Conservation (phyloP, 139 green algal species). For the Micractinium conductrix region DNA sequence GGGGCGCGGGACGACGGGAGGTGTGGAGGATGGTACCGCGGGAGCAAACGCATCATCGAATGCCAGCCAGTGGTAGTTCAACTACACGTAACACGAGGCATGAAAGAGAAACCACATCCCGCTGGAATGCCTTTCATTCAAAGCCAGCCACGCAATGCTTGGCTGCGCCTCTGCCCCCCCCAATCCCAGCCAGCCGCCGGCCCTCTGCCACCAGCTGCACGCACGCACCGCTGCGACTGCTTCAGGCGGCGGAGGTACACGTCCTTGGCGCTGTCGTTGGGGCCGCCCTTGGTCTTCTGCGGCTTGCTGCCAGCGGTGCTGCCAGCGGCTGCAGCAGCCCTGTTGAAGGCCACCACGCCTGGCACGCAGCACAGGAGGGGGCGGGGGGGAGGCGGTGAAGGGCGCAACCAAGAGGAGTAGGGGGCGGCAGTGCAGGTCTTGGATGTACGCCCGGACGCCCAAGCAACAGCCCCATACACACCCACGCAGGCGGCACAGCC, state of each 20-base stretch:
- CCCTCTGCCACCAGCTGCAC: not conserved
- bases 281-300: too few relatives aligned
- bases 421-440: too few relatives aligned
- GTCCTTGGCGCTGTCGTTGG: slow-evolving; percentile 12
- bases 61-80: too few relatives aligned
- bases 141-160: too few relatives aligned
- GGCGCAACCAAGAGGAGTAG: not conserved
- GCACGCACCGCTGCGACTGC: slow-evolving; percentile 17
- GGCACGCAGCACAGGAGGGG: not conserved
- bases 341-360: slow-evolving; percentile 23
- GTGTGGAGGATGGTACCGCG: too few relatives aligned
- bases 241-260: slow-evolving; percentile 3
- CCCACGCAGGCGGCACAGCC: not conserved
- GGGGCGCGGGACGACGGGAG: not conserved
- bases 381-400: not conserved
- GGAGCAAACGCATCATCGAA: too few relatives aligned
- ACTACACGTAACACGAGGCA: too few relatives aligned
- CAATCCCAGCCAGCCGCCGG: not conserved
- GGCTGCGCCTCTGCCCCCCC: too few relatives aligned
- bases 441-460: too few relatives aligned
- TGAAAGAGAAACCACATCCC: too few relatives aligned
- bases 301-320: not conserved
- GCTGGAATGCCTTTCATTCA: too few relatives aligned
- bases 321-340: not conserved
- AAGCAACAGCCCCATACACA: not conserved